A percentile compares a stretch with the other conserved stretches of the same genome.
Evolutionary conservation across 441 rosid species (phyloP).

Genomic region (Macaranga tanarius): DNA sequence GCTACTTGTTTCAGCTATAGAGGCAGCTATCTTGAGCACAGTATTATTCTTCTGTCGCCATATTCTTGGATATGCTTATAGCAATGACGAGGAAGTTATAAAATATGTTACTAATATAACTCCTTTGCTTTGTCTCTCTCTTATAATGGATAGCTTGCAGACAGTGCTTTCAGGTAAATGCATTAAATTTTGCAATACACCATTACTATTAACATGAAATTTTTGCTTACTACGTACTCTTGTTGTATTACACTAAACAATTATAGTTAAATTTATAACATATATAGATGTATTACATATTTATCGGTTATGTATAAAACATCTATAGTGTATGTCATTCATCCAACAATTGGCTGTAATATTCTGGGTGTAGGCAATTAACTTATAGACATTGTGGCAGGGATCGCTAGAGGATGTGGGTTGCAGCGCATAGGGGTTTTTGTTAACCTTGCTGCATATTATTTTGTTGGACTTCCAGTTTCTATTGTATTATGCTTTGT

Average conservation of each 20-base stretch:
- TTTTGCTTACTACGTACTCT: too few species aligned
- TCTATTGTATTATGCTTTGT: conserved; percentile 41
- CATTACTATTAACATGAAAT: too few species aligned
- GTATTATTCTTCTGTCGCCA: conserved; percentile 37
- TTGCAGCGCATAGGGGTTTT: conserved; percentile 57
- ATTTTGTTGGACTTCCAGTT: conserved; percentile 41
- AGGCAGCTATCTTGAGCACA: conserved; percentile 35
- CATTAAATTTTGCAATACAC: too few species aligned
- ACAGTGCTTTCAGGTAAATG: conserved; percentile 47
- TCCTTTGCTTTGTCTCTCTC: conserved; percentile 42
- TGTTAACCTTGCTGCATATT: conserved; percentile 53
- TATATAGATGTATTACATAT: too few species aligned
- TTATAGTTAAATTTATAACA: too few species aligned
- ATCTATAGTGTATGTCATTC: too few species aligned
- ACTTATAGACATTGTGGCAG: conserved; percentile 28
- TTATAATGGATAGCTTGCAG: conserved; percentile 42
- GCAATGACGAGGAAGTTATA: conserved; percentile 41
- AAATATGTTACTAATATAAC: conserved; percentile 38
- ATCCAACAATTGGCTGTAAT: too few species aligned
- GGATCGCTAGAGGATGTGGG: conserved; percentile 59
- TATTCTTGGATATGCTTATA: conserved; percentile 45
- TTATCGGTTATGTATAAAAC: too few species aligned
- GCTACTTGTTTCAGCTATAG: conserved; percentile 30
- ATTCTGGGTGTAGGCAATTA: too few species aligned
- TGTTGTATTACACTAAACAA: too few species aligned